phyloP scores from a whole-genome alignment of 352 stramenopile genomes.

The Thraustotheca clavata region DNA sequence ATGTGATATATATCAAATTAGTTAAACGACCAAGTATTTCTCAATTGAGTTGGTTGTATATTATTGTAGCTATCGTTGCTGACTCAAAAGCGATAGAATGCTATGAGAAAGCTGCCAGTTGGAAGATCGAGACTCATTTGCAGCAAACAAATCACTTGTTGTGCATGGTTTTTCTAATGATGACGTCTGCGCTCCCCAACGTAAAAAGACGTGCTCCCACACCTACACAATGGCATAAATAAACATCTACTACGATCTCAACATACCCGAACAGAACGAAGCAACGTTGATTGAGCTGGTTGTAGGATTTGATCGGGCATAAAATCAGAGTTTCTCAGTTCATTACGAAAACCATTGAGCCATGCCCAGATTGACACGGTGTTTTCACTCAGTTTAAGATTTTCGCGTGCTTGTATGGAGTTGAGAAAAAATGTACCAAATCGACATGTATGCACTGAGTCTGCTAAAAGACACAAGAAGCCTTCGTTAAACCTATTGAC shows the following conservation, averaged over 20 bases:
- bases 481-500: constrained; percentile 89
- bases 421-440: constrained; percentile 98
- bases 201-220: constrained; percentile 66
- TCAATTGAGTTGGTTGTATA: no score
- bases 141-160: constrained; percentile 40
- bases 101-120: constrained; percentile 51
- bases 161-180: constrained; percentile 33
- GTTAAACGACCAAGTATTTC: no score
- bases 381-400: constrained; percentile 44
- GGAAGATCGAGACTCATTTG: constrained; percentile 41
- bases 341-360: constrained; percentile 61
- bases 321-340: constrained; percentile 46
- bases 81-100: constrained; percentile 9
- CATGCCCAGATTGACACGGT: constrained; percentile 76
- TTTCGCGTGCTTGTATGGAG: constrained; percentile 77
- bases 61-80: no score
- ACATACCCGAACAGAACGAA: constrained; percentile 40
- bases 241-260: not conserved
- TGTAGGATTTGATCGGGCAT: constrained; percentile 42
- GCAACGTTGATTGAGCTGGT: constrained; percentile 42
- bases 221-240: constrained; percentile 20
- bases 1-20: no score
- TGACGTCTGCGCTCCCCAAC: constrained; percentile 58
- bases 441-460: constrained; percentile 95
- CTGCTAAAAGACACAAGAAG: constrained; percentile 87